A percentile compares a stretch with the other conserved stretches of the same genome.
Conservation (phyloP, 495 filamentous ascomycete genomes). For the Neurospora intermedia region DNA sequence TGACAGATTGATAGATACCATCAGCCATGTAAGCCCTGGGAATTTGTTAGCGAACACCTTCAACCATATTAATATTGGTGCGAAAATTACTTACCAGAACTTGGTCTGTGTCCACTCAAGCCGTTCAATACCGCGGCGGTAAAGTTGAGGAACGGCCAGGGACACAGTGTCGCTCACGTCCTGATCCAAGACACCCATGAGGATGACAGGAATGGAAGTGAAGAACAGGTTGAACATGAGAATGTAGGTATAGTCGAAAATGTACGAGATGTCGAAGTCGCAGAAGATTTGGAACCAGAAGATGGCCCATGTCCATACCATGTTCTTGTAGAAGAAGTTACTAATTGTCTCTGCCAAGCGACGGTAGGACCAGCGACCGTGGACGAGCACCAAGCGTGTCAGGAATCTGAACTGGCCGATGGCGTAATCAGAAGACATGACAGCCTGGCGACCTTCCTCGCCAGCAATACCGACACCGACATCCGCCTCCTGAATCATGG, state of each 20-base stretch:
- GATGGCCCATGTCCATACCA: slow-evolving; percentile 94
- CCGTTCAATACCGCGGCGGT: slow-evolving; percentile 90
- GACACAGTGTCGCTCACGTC: slow-evolving; percentile 93
- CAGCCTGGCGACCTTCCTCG: slow-evolving; percentile 91
- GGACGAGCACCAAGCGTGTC: slow-evolving; percentile 82
- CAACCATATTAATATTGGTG: not conserved
- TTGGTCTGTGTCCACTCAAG: slow-evolving; percentile 95
- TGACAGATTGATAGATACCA: slow-evolving; percentile 86
- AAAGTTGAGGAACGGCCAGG: slow-evolving; percentile 87
- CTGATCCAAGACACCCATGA: slow-evolving; percentile 96
- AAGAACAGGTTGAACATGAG: slow-evolving; percentile 94
- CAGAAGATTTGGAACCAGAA: slow-evolving; percentile 98
- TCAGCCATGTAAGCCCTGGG: slow-evolving; percentile 87
- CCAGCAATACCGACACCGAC: slow-evolving; percentile 97
- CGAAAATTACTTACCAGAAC: slow-evolving; percentile 64
- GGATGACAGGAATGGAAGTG: slow-evolving; percentile 87
- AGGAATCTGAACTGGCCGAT: slow-evolving; percentile 97
- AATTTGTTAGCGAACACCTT: slow-evolving; percentile 14
- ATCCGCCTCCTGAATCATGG: slow-evolving; percentile 99
- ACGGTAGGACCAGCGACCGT: slow-evolving; percentile 94
- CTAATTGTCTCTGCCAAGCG: slow-evolving; percentile 87
- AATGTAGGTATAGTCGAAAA: slow-evolving; percentile 97
- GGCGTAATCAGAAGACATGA: slow-evolving; percentile 98
- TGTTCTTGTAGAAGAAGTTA: slow-evolving; percentile 99
- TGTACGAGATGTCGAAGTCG: slow-evolving; percentile 90